Evolutionary conservation across 2,329 filamentous ascomycete species (phyloP).

Genomic region (Fusarium sp.): DNA sequence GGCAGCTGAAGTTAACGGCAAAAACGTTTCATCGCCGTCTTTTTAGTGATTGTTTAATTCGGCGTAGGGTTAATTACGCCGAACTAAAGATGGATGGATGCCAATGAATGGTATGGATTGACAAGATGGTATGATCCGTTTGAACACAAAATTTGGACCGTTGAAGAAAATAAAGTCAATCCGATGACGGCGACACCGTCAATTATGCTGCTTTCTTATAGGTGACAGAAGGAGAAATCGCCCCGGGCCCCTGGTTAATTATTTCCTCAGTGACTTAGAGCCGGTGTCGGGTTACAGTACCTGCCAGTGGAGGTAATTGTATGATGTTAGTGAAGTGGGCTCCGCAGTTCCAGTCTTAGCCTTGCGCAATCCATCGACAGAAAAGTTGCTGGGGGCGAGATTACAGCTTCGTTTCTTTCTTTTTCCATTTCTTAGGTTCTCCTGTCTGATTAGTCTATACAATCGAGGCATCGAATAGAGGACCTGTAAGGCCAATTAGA

Average conservation of each 20-base stretch:
- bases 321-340: conserved; percentile 14
- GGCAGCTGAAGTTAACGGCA: background rate
- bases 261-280: background rate
- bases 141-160: background rate
- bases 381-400: conserved; percentile 29
- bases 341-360: conserved; percentile 31
- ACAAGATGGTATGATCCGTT: background rate
- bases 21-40: background rate
- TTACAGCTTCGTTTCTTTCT: conserved; percentile 4
- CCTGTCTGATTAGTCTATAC: background rate
- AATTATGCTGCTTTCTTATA: background rate
- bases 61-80: conserved; percentile 1
- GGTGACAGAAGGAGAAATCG: background rate
- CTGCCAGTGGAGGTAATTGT: background rate
- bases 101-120: background rate
- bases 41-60: background rate
- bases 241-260: background rate
- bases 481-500: conserved; percentile 23
- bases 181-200: conserved; percentile 4
- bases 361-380: conserved; percentile 17
- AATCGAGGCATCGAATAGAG: background rate
- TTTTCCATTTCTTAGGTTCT: background rate
- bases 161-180: background rate
- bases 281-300: conserved; percentile 16
- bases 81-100: background rate